These are phyloP conservation scores for Nidularia sp. DNA, from an alignment of 768 basidiomycete genomes.

Conservation along the genomic window DNA sequence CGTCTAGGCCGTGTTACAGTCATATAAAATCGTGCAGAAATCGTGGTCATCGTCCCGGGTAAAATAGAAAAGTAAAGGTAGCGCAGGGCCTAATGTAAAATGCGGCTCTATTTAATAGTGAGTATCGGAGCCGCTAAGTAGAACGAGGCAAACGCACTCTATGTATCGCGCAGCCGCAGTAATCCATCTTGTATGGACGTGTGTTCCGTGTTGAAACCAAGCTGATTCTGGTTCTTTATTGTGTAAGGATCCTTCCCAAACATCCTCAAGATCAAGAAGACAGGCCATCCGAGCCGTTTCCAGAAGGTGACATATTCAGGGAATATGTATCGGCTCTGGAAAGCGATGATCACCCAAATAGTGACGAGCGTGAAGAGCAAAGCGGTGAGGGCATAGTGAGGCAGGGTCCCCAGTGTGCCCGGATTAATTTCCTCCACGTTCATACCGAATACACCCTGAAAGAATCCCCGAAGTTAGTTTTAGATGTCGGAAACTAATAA, in stretches of 20 bases:
- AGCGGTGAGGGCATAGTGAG: conserved; percentile 38
- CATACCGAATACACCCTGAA: conserved; percentile 35
- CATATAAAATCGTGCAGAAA: no score
- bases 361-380: conserved; percentile 44
- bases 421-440: conserved; percentile 34
- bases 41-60: no score
- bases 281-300: conserved; percentile 32
- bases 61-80: no score
- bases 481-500: not conserved
- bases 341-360: conserved; percentile 52
- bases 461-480: conserved; percentile 9
- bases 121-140: no score
- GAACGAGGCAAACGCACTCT: no score
- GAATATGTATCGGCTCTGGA: conserved; percentile 41
- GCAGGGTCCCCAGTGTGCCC: conserved; percentile 29
- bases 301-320: conserved; percentile 17
- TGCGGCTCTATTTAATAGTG: no score
- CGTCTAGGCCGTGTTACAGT: no score
- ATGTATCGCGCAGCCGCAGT: no score
- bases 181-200: no score
- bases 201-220: no score
- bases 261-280: conserved; percentile 11
- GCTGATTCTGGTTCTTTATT: not conserved
- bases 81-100: no score
- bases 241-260: conserved; percentile 5